phyloP scores from a whole-genome alignment of 495 filamentous ascomycete species.

The Mycothermus thermophilus region DNA sequence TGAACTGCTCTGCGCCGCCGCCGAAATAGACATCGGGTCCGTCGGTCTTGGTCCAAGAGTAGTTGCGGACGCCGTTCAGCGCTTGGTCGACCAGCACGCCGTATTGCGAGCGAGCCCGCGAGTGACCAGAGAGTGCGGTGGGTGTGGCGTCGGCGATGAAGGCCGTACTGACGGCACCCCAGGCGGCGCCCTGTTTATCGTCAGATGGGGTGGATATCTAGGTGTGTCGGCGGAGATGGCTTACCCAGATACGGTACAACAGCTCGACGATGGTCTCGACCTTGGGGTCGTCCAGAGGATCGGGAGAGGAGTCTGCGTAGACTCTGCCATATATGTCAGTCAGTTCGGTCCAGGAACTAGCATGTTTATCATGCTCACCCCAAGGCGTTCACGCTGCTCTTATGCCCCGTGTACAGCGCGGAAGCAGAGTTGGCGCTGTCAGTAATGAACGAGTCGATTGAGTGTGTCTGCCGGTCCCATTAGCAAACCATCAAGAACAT shows the following conservation, averaged over 20 bases:
- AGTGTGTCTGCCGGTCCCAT: constrained; percentile 35
- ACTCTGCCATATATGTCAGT: too few relatives aligned
- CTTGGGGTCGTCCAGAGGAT: constrained; percentile 60
- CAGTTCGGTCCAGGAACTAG: too few relatives aligned
- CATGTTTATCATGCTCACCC: too few relatives aligned
- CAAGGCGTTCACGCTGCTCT: constrained; percentile 58
- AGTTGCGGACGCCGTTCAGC: constrained; percentile 44
- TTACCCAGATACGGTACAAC: constrained; percentile 45
- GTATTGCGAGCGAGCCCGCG: constrained; percentile 46
- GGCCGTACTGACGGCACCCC: constrained; percentile 48
- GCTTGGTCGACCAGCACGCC: constrained; percentile 49
- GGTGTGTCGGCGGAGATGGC: constrained; percentile 8
- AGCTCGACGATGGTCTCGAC: constrained; percentile 65
- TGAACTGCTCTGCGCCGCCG: constrained; percentile 60
- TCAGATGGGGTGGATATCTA: not conserved
- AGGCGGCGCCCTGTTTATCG: constrained; percentile 23
- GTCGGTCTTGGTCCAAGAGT: constrained; percentile 51
- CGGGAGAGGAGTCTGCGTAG: constrained; percentile 52
- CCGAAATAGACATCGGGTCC: constrained; percentile 64
- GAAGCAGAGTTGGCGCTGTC: constrained; percentile 66
- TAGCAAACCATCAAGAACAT: not conserved
- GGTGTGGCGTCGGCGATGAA: constrained; percentile 63
- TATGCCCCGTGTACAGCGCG: constrained; percentile 61
- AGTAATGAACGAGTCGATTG: constrained; percentile 62
- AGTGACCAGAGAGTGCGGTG: constrained; percentile 52